These are phyloP conservation scores for Xylariaceae sp. DNA, from an alignment of 2,329 filamentous ascomycete species.

Conservation along the genomic window DNA sequence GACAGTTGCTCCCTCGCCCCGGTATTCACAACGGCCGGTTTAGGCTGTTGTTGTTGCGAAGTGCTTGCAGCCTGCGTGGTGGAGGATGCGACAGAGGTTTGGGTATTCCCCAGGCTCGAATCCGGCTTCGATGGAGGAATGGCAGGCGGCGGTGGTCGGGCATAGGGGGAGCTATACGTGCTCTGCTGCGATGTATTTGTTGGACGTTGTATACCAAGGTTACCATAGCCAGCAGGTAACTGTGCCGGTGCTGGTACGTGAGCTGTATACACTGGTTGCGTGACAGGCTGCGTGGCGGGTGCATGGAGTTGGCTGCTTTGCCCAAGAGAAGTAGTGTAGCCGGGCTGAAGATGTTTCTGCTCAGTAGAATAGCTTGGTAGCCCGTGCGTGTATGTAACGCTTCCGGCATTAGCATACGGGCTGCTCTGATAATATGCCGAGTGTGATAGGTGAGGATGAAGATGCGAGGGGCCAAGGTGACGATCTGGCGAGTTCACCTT, in stretches of 20 bases:
- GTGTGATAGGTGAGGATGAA: conserved; percentile 29
- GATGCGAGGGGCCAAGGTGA: conserved; percentile 27
- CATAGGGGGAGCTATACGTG: conserved; percentile 32
- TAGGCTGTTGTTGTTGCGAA: conserved; percentile 15
- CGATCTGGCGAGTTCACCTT: conserved; percentile 51
- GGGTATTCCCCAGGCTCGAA: conserved; percentile 16
- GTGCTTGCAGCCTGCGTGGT: conserved; percentile 15
- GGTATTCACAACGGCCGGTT: conserved; percentile 6
- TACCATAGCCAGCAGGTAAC: conserved; percentile 26
- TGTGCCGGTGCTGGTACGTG: conserved; percentile 30
- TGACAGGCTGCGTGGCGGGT: conserved; percentile 22
- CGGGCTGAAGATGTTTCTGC: conserved; percentile 23
- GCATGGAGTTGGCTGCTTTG: conserved; percentile 24
- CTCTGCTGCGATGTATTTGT: conserved; percentile 27
- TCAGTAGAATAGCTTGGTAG: conserved; percentile 24
- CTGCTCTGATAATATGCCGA: conserved; percentile 30
- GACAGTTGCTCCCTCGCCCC: conserved; percentile 19
- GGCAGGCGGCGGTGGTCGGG: conserved; percentile 28
- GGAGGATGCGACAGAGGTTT: conserved; percentile 19
- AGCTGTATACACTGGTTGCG: conserved; percentile 25
- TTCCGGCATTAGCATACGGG: conserved; percentile 27
- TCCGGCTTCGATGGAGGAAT: conserved; percentile 27
- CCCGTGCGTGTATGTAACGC: conserved; percentile 22
- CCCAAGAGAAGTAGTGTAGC: conserved; percentile 19
- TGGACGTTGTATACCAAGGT: conserved; percentile 23